phyloP scores from a whole-genome alignment of 192 early-diverging fungal genomes.

The Entomortierella lignicola region DNA sequence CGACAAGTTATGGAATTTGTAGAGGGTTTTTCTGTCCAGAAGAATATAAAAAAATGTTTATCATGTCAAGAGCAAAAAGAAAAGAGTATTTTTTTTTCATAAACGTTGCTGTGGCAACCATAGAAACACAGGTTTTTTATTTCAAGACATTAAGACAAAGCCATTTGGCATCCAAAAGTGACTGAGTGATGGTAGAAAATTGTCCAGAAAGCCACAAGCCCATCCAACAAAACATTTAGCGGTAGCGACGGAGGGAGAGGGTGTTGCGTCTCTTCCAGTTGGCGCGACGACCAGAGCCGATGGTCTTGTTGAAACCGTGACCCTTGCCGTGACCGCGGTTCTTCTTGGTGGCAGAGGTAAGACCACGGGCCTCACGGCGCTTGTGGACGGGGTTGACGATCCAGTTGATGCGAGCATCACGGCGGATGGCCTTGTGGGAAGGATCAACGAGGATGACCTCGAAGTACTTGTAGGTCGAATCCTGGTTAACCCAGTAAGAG shows the following conservation, averaged over 20 bases:
- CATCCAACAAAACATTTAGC: conserved; percentile 6
- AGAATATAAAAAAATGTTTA: no score
- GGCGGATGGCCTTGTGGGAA: conserved; percentile 97
- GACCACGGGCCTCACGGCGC: conserved; percentile 98
- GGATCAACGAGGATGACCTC: conserved; percentile 99
- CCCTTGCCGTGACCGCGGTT: conserved; percentile 98
- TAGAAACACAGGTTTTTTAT: conserved; percentile 6
- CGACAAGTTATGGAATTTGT: no score
- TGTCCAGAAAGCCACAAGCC: conserved; percentile 16
- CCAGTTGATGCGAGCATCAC: conserved; percentile 99
- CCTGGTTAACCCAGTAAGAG: conserved; percentile 99
- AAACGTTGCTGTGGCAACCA: conserved; percentile 11
- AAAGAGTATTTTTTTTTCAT: background rate
- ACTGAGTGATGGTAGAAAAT: background rate
- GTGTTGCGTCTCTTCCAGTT: conserved; percentile 32
- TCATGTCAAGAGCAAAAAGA: no score
- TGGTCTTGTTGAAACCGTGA: conserved; percentile 96
- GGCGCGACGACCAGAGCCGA: conserved; percentile 92
- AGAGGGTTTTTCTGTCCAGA: no score
- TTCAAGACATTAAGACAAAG: conserved; percentile 5
- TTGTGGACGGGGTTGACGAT: conserved; percentile 98
- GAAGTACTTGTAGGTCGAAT: conserved; percentile 99
- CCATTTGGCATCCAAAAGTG: background rate
- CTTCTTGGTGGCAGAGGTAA: conserved; percentile 97
- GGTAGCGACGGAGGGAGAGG: conserved; percentile 9